Evolutionary conservation across 352 stramenopile genomes (phyloP).

Genomic region (Pythium biforme): DNA sequence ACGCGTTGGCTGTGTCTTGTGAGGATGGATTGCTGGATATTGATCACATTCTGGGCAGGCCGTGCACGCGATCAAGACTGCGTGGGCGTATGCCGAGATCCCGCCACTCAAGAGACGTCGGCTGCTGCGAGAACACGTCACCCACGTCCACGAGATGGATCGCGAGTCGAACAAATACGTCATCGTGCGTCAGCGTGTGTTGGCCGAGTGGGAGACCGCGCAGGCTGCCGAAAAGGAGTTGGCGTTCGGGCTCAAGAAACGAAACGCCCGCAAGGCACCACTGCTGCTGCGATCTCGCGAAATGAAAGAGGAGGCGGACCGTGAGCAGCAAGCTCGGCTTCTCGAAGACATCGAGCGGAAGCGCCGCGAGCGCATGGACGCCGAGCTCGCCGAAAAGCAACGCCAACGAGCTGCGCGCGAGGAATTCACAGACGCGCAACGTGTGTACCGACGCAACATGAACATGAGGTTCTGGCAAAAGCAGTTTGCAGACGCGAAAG

Average conservation of each 20-base stretch:
- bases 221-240: conserved; percentile 39
- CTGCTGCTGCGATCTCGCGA: conserved; percentile 47
- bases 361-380: conserved; percentile 36
- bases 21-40: not conserved
- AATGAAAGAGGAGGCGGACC: conserved; percentile 54
- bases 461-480: conserved; percentile 76
- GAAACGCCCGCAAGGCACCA: conserved; percentile 55
- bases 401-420: conserved; percentile 19
- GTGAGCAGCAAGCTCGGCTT: conserved; percentile 30
- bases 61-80: conserved; percentile 39
- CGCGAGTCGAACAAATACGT: conserved; percentile 54
- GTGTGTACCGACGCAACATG: conserved; percentile 39
- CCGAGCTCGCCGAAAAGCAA: conserved; percentile 41
- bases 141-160: conserved; percentile 62
- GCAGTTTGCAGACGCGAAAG: conserved; percentile 46
- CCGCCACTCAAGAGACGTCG: conserved; percentile 50
- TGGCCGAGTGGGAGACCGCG: conserved; percentile 40
- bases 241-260: conserved; percentile 53
- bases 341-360: conserved; percentile 48
- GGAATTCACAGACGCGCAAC: conserved; percentile 27
- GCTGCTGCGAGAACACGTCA: conserved; percentile 59
- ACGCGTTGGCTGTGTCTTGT: too few relatives aligned
- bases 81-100: conserved; percentile 57
- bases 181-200: conserved; percentile 38
- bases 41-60: conserved; percentile 25